Evolutionary conservation across 257 asterid species (phyloP).

Genomic region (Rauvolfia tetraphylla): DNA sequence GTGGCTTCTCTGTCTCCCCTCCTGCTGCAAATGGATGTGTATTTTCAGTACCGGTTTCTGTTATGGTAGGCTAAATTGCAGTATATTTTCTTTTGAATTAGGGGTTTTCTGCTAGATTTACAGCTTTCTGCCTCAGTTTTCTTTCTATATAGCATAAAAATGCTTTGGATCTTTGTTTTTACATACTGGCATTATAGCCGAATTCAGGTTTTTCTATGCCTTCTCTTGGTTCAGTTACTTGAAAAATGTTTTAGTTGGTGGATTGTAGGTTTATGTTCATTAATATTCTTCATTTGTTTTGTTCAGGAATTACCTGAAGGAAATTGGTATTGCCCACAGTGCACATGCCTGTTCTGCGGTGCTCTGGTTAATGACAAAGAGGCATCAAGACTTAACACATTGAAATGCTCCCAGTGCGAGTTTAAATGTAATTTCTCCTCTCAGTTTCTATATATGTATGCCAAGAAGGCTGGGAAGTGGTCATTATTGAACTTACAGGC

Average conservation of each 20-base stretch:
- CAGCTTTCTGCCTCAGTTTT: too few species aligned
- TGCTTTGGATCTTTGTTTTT: neutral
- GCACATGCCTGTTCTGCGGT: conserved; percentile 86
- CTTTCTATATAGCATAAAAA: neutral
- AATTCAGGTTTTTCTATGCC: neutral
- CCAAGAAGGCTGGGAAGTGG: conserved; percentile 10
- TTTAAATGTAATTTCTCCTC: conserved; percentile 53
- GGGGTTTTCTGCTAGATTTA: too few species aligned
- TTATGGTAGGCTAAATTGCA: neutral
- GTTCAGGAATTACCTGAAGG: conserved; percentile 94
- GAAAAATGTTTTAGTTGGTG: neutral
- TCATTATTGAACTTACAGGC: neutral
- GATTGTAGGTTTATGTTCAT: conserved; percentile 2
- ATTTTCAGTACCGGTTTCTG: neutral
- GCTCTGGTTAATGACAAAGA: conserved; percentile 55
- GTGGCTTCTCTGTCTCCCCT: neutral
- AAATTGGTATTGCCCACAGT: conserved; percentile 94
- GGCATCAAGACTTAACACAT: conserved; percentile 39
- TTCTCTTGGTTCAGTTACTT: neutral
- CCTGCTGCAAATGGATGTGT: neutral
- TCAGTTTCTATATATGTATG: conserved; percentile 7
- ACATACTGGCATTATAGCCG: neutral
- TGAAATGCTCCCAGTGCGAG: conserved; percentile 85
- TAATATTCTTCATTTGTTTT: conserved; percentile 19
- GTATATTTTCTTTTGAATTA: neutral